Percentiles rank a stretch among this genome's conserved stretches.
Conservation (phyloP, 1,284 basidiomycete species). For the Leccinum subatratum region DNA sequence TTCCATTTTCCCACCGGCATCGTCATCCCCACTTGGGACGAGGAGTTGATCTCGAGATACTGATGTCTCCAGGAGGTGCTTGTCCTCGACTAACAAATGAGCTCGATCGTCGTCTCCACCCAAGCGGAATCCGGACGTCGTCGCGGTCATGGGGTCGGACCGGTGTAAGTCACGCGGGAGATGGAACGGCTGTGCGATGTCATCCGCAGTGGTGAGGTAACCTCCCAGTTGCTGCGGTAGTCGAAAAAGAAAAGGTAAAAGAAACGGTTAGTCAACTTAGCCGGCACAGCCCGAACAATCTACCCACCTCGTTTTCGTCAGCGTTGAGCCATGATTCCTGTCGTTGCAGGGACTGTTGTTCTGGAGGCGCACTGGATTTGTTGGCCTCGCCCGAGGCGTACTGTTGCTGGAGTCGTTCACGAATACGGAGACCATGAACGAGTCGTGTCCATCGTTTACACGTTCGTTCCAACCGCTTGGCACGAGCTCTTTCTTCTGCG, state of each 20-base stretch:
- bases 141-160: constrained; percentile 20
- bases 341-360: constrained; percentile 15
- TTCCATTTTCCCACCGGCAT: constrained; percentile 15
- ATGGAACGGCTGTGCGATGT: constrained; percentile 65
- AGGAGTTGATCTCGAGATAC: constrained; percentile 9
- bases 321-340: constrained; percentile 21
- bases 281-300: background rate
- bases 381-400: constrained; percentile 52
- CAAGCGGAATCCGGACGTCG: constrained; percentile 8
- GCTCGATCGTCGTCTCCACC: constrained; percentile 6
- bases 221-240: constrained; percentile 43
- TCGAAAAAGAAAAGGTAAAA: background rate
- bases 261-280: background rate
- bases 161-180: constrained; percentile 56
- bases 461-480: constrained; percentile 75
- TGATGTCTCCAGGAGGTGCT: background rate
- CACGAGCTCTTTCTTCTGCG: constrained; percentile 71
- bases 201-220: constrained; percentile 66
- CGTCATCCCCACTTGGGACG: constrained; percentile 24
- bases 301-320: constrained; percentile 24
- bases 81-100: background rate
- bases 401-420: constrained; percentile 75
- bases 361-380: background rate
- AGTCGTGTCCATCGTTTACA: constrained; percentile 88
- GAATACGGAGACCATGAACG: constrained; percentile 82